Evolutionary conservation across 768 basidiomycete species (phyloP).

Genomic region (Lactarius hengduanensis): DNA sequence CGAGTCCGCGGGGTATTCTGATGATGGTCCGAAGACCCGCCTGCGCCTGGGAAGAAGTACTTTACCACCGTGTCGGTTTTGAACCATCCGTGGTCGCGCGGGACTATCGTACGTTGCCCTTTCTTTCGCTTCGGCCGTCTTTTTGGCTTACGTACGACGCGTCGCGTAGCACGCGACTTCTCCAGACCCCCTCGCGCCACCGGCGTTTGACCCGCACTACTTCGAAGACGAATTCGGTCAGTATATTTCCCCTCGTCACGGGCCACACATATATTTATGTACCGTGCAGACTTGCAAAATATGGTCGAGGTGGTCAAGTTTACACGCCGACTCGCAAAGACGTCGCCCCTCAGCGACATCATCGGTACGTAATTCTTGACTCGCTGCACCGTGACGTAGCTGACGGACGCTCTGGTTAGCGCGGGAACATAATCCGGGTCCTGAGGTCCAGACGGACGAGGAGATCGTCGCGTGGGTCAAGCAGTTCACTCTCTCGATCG

Average conservation of each 20-base stretch:
- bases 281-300: slow-evolving; percentile 33
- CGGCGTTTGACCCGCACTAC: slow-evolving; percentile 37
- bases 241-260: neutral
- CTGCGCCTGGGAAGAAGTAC: slow-evolving; percentile 44
- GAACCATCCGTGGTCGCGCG: slow-evolving; percentile 50
- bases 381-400: neutral
- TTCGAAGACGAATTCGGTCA: slow-evolving; percentile 37
- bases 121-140: neutral
- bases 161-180: slow-evolving; percentile 35
- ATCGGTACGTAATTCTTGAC: slow-evolving; percentile 25
- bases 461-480: slow-evolving; percentile 29
- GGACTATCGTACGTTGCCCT: slow-evolving; percentile 44
- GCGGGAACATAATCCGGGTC: slow-evolving; percentile 36
- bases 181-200: slow-evolving; percentile 33
- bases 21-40: slow-evolving; percentile 32
- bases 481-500: slow-evolving; percentile 9
- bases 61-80: slow-evolving; percentile 38
- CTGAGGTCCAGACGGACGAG: slow-evolving; percentile 33
- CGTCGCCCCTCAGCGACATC: slow-evolving; percentile 33
- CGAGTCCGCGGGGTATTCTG: neutral
- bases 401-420: slow-evolving; percentile 19
- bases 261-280: too few species aligned
- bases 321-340: slow-evolving; percentile 30
- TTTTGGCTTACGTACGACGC: slow-evolving; percentile 4
- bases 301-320: slow-evolving; percentile 36